phyloP scores from a whole-genome alignment of 345 rosid species.

The Linum trigynum region DNA sequence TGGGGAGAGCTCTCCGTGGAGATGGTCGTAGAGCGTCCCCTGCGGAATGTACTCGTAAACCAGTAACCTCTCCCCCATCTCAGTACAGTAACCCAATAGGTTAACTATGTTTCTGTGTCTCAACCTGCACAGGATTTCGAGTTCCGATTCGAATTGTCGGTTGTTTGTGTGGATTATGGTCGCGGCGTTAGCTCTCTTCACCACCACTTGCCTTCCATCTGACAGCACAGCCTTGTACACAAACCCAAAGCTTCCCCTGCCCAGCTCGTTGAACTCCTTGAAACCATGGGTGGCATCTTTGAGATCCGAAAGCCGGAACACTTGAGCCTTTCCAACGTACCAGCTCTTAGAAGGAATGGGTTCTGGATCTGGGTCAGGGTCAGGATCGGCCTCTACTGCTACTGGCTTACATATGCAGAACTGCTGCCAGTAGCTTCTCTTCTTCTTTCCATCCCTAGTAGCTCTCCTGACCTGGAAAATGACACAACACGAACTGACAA shows the following conservation, averaged over 20 bases:
- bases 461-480: slow-evolving; percentile 28
- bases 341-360: slow-evolving; percentile 32
- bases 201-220: slow-evolving; percentile 82
- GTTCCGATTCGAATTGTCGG: slow-evolving; percentile 67
- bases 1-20: slow-evolving; percentile 71
- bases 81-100: slow-evolving; percentile 69
- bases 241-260: slow-evolving; percentile 84
- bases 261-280: slow-evolving; percentile 88
- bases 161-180: slow-evolving; percentile 79
- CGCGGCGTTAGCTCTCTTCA: slow-evolving; percentile 90
- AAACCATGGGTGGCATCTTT: slow-evolving; percentile 92
- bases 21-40: slow-evolving; percentile 78
- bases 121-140: slow-evolving; percentile 65
- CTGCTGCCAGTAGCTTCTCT: slow-evolving; percentile 28
- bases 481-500: slow-evolving; percentile 41
- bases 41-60: slow-evolving; percentile 85
- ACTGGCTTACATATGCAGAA: slow-evolving; percentile 55
- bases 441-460: slow-evolving; percentile 26
- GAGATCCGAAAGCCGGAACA: slow-evolving; percentile 70
- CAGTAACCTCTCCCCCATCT: slow-evolving; percentile 83
- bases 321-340: slow-evolving; percentile 61
- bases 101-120: slow-evolving; percentile 78
- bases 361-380: slow-evolving; percentile 8
- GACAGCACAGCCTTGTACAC: slow-evolving; percentile 74
- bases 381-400: slow-evolving; percentile 28